Evolutionary conservation across 208 protist genomes (phyloP), one percentile per base, ranked within the genome.

Genomic region (Crithidia mellificae): DNA sequence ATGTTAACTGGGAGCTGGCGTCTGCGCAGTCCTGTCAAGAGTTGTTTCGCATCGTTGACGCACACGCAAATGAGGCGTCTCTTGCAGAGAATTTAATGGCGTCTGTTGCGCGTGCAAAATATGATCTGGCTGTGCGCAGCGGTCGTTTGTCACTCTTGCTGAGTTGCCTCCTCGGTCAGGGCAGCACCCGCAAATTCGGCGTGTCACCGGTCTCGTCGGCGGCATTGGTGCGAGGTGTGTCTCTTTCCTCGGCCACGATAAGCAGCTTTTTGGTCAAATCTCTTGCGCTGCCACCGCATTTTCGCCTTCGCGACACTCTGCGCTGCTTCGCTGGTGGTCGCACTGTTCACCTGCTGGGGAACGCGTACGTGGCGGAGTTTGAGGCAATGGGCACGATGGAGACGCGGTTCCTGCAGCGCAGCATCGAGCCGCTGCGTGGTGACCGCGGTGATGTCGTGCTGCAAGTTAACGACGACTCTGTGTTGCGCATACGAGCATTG

Each of bases 81-180:
- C 15, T 73, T 66, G 38, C 54, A 46, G 58, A 67, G n/a, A 46
- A 80, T 17, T 49, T 72, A 67, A 39, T 52, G 24, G 24, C 49
- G 17, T 56, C 68, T 34, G 63, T 93, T 25, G 58, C 72, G n/a
- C 63, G 32, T 39, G 57, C 78, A 14, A 84, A 88, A 46, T 74
- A 91, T 46, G 78, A 74, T 19, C 63, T 93, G 27, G 77, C 88
- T 9, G 39, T 93, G 62, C 78, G 78, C 32, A 88, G 82, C 64
- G 83, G 77, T 32, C 77, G 67, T 25, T 56, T 93, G 22, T 85
- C 80, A 49, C 59, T 75, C 50, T 47, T 93, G 30, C 58, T 90
- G 41, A 51, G 70, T 8, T 76, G 70, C 41, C 9, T 76, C 17
- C 55, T 76, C 2, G 12, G 54, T 19, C 39, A 24, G 22, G 47